Conservation (phyloP, 805 yeast species). For the Candida ficus region DNA sequence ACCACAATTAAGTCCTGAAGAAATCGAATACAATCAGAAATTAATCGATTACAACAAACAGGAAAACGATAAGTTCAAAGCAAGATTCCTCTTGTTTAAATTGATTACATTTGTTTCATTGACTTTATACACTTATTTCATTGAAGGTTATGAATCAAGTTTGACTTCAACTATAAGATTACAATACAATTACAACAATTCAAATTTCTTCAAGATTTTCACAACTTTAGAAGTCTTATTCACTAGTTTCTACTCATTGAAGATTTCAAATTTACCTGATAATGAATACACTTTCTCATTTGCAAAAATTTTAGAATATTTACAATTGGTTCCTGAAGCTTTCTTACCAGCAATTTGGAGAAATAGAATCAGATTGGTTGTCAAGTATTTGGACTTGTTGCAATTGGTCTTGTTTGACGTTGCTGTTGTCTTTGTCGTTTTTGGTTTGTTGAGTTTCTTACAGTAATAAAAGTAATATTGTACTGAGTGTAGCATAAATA, state of each 20-base stretch:
- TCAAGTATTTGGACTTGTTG: constrained; percentile 22
- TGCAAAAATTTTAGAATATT: constrained; percentile 18
- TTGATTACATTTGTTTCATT: constrained; percentile 4
- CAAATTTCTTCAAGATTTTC: constrained; percentile 16
- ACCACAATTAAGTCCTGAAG: background rate
- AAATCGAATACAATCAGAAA: constrained; percentile 7
- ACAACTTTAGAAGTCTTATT: constrained; percentile 17
- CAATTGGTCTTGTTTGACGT: constrained; percentile 22
- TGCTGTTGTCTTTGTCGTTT: constrained; percentile 17
- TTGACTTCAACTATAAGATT: constrained; percentile 9
- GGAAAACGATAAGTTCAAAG: constrained; percentile 20
- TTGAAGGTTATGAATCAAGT: constrained; percentile 11
- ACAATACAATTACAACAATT: background rate
- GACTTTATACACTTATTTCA: constrained; percentile 11
- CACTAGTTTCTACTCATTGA: constrained; percentile 15
- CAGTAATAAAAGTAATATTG: too few species aligned
- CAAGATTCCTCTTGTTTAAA: constrained; percentile 17
- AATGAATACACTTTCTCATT: constrained; percentile 21
- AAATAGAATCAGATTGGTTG: constrained; percentile 17
- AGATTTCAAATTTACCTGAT: constrained; percentile 9
- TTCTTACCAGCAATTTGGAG: constrained; percentile 15
- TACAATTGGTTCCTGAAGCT: constrained; percentile 19
- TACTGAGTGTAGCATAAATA: too few species aligned
- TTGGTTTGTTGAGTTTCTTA: constrained; percentile 18
- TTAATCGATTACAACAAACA: constrained; percentile 13